Base-by-base conservation (phyloP, 495 filamentous ascomycete genomes). In the Lepraria neglecta region DNA sequence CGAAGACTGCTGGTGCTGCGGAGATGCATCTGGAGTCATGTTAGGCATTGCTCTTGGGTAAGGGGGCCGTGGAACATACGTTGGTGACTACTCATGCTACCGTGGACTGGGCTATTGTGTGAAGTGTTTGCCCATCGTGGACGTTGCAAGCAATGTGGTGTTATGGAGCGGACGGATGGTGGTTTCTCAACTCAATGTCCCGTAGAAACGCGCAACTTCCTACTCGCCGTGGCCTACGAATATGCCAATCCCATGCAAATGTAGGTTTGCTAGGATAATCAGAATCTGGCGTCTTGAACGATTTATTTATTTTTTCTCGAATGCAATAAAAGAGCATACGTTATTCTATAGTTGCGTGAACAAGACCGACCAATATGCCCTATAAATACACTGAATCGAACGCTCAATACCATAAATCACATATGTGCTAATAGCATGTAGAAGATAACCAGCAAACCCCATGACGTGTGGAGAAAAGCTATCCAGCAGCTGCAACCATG, bases 1-100 rank as follows among this genome's bases (percentile, higher is more conserved):
- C 79, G 79, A 81, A 45, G 79, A 80, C 61, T 77, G 63, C 52
- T 63, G 64, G 40, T 31, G 52, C 9, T 65, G 64, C 27, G 56
- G 60, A 46, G 64, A 43, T 10, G 62, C 65, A 67, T 67, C 65
- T 67, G 46, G 15, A 28, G 48, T 15, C 21, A n/a, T 33, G 42
- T 63, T n/a, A 63, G 48, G 27, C n/a, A 44, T n/a, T 30, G 27
- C 15, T 1, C 2, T 33, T n/a, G 7, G 27, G 6, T 31, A 38
- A 2, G 15, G 27, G 2, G 4, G 0, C 3, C 24, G 11, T 17
- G 17, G 6, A 3, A 38, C 56, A 3, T 50, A 64, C 65, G 52
- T 53, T 67, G 65, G 11, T 33, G 50, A 54, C 52, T 61, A 45
- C 61, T 64, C 65, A 67, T 67, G 58, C 65, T 67, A 67, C 28